Evolutionary conservation across 169 alveolate genomes (phyloP).

Genomic region (Cyclospora cayetanensis): DNA sequence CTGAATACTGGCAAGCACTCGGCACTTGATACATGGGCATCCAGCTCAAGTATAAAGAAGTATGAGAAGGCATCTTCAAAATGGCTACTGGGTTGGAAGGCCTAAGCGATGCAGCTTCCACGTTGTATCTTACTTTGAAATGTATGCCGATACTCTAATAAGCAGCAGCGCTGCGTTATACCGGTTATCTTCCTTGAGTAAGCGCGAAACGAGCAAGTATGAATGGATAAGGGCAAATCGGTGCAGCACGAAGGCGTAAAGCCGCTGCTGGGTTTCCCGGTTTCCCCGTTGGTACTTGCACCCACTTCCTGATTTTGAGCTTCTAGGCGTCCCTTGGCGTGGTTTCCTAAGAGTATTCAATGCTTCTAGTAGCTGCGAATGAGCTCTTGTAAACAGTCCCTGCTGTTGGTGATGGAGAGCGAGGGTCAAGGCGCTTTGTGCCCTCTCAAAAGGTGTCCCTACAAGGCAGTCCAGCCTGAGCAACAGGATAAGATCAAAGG

Average conservation of each 20-base stretch:
- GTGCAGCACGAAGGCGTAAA: not conserved
- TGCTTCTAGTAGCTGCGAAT: not conserved
- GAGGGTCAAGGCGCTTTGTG: not conserved
- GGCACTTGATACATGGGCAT: too few relatives aligned
- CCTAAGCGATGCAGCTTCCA: not conserved
- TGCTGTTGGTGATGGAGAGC: not conserved
- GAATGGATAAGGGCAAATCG: constrained; percentile 29
- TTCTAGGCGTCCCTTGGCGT: not conserved
- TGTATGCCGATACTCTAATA: not conserved
- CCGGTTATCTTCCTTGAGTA: constrained; percentile 14
- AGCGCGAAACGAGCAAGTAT: constrained; percentile 20
- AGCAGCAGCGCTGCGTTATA: constrained; percentile 48
- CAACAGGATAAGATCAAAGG: too few relatives aligned
- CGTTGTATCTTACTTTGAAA: constrained; percentile 13
- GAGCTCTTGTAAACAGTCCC: not conserved
- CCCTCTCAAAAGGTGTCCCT: not conserved
- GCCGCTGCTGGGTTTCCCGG: not conserved
- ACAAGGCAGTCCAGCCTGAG: not conserved
- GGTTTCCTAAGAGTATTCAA: not conserved
- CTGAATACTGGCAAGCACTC: too few relatives aligned
- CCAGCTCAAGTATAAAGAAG: too few relatives aligned
- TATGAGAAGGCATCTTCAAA: too few relatives aligned
- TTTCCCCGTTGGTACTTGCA: not conserved
- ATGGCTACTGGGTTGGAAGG: not conserved
- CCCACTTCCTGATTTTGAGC: not conserved